Percentiles rank a stretch among this genome's conserved stretches.
Conservation (phyloP, 2,329 filamentous ascomycete species). For the Fusarium pseudonygamai region DNA sequence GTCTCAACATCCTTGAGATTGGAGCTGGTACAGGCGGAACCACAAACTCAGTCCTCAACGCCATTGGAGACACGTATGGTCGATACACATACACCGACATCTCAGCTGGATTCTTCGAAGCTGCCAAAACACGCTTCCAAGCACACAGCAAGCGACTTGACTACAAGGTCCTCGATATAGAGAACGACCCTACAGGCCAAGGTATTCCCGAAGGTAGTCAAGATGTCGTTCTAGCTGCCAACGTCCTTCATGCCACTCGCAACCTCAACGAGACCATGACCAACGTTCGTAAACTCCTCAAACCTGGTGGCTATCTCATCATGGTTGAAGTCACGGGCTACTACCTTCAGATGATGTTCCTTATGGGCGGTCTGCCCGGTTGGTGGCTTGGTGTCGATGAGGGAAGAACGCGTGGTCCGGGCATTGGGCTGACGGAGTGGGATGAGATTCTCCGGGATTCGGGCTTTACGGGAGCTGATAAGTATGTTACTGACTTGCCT, state of each 20-base stretch:
- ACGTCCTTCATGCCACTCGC: neutral
- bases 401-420: neutral
- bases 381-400: slow-evolving; percentile 16
- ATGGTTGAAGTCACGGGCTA: neutral
- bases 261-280: neutral
- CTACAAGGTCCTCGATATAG: neutral
- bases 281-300: neutral
- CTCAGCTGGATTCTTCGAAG: neutral
- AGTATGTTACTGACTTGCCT: neutral
- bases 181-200: neutral
- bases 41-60: neutral
- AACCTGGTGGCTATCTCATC: neutral
- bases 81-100: neutral
- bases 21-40: neutral
- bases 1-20: neutral
- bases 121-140: neutral
- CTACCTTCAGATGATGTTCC: neutral
- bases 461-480: neutral
- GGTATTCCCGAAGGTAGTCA: neutral
- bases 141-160: neutral
- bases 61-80: neutral
- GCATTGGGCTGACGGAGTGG: neutral
- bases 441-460: neutral
- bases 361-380: neutral
- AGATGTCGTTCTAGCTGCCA: neutral